phyloP scores from a whole-genome alignment of 345 rosid genomes.

The Aquilaria malaccensis region DNA sequence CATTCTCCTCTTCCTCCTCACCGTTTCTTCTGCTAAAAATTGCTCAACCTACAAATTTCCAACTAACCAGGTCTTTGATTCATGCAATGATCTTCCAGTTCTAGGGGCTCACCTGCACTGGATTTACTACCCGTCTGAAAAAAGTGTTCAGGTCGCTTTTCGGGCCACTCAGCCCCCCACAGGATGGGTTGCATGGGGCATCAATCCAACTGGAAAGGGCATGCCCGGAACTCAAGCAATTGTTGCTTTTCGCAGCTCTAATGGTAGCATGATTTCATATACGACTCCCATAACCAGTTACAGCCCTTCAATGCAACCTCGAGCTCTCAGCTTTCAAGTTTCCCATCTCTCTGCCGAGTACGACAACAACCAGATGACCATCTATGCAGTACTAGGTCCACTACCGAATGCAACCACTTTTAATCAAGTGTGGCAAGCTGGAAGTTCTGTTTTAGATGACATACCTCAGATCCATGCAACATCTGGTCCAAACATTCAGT shows the following conservation, averaged over 20 bases:
- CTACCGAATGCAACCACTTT: constrained; percentile 16
- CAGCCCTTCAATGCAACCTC: constrained; percentile 26
- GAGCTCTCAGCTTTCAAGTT: constrained; percentile 28
- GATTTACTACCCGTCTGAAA: constrained; percentile 21
- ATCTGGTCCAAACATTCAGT: constrained; percentile 18
- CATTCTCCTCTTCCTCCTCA: constrained; percentile 8
- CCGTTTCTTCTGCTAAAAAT: constrained; percentile 22
- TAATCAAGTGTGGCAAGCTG: constrained; percentile 51
- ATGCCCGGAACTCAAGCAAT: constrained; percentile 55
- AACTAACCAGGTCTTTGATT: constrained; percentile 8
- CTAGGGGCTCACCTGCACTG: constrained; percentile 35
- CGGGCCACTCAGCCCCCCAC: constrained; percentile 21
- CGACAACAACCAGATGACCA: constrained; percentile 24
- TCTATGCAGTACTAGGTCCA: constrained; percentile 38
- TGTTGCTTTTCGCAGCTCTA: constrained; percentile 30
- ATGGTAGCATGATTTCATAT: constrained; percentile 27
- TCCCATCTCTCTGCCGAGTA: constrained; percentile 24
- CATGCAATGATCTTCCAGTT: constrained; percentile 28
- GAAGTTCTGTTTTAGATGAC: constrained; percentile 20
- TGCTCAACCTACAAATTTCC: constrained; percentile 26
- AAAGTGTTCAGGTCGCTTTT: constrained; percentile 31
- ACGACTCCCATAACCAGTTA: constrained; percentile 21
- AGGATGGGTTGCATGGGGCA: constrained; percentile 49
- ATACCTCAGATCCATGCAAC: constrained; percentile 24
- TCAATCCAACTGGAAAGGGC: constrained; percentile 28